Conservation (phyloP, 2,329 filamentous ascomycete genomes). For the Hymenoscyphus fructigenus region DNA sequence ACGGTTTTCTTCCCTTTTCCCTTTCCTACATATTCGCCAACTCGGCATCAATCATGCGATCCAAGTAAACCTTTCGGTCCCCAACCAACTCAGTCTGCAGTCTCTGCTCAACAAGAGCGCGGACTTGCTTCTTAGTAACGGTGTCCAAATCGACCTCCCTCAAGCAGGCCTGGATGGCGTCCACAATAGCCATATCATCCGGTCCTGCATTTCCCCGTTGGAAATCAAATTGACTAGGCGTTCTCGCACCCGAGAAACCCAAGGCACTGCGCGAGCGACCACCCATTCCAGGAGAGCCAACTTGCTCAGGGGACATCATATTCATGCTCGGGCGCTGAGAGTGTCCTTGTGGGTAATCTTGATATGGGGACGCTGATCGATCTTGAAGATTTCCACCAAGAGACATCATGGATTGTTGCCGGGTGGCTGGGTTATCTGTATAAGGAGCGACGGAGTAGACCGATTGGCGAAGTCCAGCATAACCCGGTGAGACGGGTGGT, state of each 20-base stretch:
- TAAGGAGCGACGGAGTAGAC: constrained; percentile 45
- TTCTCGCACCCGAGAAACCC: constrained; percentile 41
- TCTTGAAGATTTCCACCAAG: constrained; percentile 47
- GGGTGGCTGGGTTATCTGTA: constrained; percentile 49
- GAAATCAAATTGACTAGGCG: constrained; percentile 61
- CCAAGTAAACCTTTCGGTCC: constrained; percentile 85
- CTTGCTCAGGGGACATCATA: constrained; percentile 41
- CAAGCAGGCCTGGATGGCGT: constrained; percentile 80
- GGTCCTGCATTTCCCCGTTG: constrained; percentile 60
- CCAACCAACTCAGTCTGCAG: constrained; percentile 85
- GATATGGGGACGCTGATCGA: constrained; percentile 57
- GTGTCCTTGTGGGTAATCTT: constrained; percentile 52
- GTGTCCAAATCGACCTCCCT: constrained; percentile 88
- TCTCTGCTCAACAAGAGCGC: constrained; percentile 87
- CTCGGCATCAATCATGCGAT: constrained; percentile 89
- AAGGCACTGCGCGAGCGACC: constrained; percentile 50
- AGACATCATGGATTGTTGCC: constrained; percentile 74
- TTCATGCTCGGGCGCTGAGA: constrained; percentile 55
- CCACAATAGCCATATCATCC: constrained; percentile 76
- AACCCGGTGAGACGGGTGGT: constrained; percentile 79
- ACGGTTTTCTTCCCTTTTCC: background rate
- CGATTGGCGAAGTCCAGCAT: constrained; percentile 48
- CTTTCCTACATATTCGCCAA: constrained; percentile 78
- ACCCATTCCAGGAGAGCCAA: constrained; percentile 24
- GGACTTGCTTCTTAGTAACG: constrained; percentile 97